Base-by-base conservation (phyloP, 106 monocot species). In the Dendrobium catenatum region DNA sequence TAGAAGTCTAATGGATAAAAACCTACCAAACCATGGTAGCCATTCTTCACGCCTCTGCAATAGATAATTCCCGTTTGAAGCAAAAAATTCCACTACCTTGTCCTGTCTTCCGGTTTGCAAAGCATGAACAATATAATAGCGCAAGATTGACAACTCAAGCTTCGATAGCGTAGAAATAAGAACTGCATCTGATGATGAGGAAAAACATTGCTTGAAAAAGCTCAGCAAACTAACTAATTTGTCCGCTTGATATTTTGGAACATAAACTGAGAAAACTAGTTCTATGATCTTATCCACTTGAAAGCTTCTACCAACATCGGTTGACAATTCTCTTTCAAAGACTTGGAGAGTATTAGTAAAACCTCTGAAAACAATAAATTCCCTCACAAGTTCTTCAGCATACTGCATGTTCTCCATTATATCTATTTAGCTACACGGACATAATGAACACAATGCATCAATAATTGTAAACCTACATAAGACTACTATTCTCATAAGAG, bases 331-430 rank as follows among this genome's bases (percentile, higher is more conserved):
- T 27, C 84, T 84, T 79, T 99, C 95, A 66, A 90, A 99, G 11
- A 82, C 72, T 86, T 95, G 91, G 4, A 99, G 81, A 4, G 98
- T 91, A 78, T 77, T 82, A 49, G 95, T 95, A 72, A 98, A 98
- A 55, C 98, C 98, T 84, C 95, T 89, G 81, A 98, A 98, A 15
- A 95, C 83, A 72, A 98, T 91, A 83, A 98, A 98, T 80, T 98
- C 98, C 72, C 91, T 90, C 70, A 98, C 55, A 79, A 98, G 89
- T 61, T 91, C 93, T 86, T 98, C 97, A 59, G 94, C 94, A 84
- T 89, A 93, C 17, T 83, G 90, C 91, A 98, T 94, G 73, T 98
- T 98, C 81, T 98, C 97, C 97, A 98, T 98, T 48, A 6, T 19
- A 10, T 75, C 19, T 42, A 16, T 68, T 55, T 27, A 61, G 8